Percentiles rank a stretch among this genome's conserved stretches.
Evolutionary conservation across 2,329 filamentous ascomycete genomes (phyloP).

Genomic region (Sporothrix curviconia): DNA sequence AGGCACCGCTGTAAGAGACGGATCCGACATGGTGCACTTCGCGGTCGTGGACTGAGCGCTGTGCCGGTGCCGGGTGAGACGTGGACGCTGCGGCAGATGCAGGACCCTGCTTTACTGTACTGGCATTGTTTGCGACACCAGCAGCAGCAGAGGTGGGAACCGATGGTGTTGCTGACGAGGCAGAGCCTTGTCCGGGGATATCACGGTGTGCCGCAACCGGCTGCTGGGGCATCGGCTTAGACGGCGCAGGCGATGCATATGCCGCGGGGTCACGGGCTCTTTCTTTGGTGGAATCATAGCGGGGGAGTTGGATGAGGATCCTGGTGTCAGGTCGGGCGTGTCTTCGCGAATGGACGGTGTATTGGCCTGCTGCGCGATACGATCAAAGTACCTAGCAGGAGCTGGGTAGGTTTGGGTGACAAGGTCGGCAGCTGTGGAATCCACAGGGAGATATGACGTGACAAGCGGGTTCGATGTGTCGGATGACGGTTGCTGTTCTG

Average conservation of each 20-base stretch:
- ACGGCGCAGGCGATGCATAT: conserved; percentile 16
- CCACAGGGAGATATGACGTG: background rate
- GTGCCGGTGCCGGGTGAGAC: background rate
- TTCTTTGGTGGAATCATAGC: background rate
- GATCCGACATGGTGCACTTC: conserved; percentile 48
- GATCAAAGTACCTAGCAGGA: background rate
- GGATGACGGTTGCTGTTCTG: background rate
- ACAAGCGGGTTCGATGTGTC: background rate
- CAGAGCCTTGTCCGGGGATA: too few relatives aligned
- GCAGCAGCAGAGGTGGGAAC: too few relatives aligned
- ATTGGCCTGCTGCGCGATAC: background rate
- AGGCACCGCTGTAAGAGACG: conserved; percentile 24
- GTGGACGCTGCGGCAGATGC: background rate
- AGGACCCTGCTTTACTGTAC: background rate
- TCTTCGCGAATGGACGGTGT: conserved; percentile 5
- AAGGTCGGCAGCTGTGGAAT: background rate
- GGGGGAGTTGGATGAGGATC: conserved; percentile 3
- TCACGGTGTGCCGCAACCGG: too few relatives aligned
- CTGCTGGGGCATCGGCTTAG: conserved; percentile 21
- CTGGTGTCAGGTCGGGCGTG: conserved; percentile 7
- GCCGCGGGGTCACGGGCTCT: conserved; percentile 9
- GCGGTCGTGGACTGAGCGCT: conserved; percentile 25
- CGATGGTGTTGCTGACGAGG: too few relatives aligned
- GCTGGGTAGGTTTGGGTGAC: background rate
- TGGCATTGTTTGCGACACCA: background rate